Base-by-base conservation (phyloP, 2,329 filamentous ascomycete species). In the Coniochaeta ligniaria region DNA sequence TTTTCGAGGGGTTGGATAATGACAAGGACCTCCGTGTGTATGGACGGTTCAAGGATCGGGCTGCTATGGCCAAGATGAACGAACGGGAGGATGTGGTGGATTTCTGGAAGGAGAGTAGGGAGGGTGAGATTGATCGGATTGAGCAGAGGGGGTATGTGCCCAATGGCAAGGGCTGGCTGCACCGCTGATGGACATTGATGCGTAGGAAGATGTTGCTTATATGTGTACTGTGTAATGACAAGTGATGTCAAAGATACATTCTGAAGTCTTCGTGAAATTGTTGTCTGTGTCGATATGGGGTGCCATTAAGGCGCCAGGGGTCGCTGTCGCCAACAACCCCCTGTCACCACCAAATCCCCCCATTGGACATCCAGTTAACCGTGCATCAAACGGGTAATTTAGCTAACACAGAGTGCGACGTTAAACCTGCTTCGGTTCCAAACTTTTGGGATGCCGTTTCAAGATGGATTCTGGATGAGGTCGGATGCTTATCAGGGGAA, bases 91-190 rank as follows among this genome's bases (percentile, higher is more conserved):
- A 69, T 54, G 63, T 72, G 5, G 57, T 64, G 22, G 62, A 28
- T 6, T 72, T 72, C 62, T 74, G 69, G 71, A 63, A 63, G 59
- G 64, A 50, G 6, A 55, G 47, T 35, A 65, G 61, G 36, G 71
- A 71, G 58, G 66, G 65, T 14, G 57, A 66, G 41, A 61, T 71
- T 20, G 66, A 60, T 55, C 62, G 57, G 24, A 70, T 73, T 66
- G 69, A 71, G 62, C 65, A 69, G 63, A 66, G 70, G 57, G 62
- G 63, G 5, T 73, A 70, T 65, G 60, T 71, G 45, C 67, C 66
- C 50, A 73, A 73, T 63, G 67, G 67, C 43, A 72, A 71, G 60
- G 71, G 70, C 1, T 73, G 68, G 70, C 65, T 72, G 60, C 68
- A 73, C 65, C 59, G 67, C 43, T 56, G 36, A 56, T 17, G 16